phyloP scores from a whole-genome alignment of 805 yeast species.

The Sungouiella blattae region DNA sequence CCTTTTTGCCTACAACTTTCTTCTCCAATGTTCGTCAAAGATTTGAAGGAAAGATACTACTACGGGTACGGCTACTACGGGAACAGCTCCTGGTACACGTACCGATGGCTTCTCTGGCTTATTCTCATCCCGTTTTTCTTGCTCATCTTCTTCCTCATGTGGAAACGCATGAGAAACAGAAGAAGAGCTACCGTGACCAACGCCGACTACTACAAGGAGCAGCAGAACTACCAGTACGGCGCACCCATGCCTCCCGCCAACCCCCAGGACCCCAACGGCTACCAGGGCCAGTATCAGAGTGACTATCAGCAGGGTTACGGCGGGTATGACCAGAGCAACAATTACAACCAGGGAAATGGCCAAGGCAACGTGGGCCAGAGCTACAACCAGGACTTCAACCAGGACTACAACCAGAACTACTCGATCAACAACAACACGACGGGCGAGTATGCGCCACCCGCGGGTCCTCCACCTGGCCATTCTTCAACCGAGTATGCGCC shows the following conservation, averaged over 20 bases:
- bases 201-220: slow-evolving; percentile 1
- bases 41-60: neutral
- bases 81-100: neutral
- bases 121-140: slow-evolving; percentile 1
- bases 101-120: slow-evolving; percentile 3
- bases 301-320: neutral
- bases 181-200: slow-evolving; percentile 1
- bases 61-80: neutral
- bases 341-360: neutral
- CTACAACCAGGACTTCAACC: slow-evolving; percentile 1
- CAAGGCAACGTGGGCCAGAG: neutral
- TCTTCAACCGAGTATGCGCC: neutral
- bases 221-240: slow-evolving; percentile 1
- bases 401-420: neutral
- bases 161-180: slow-evolving; percentile 1
- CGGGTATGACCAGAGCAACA: neutral
- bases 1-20: too few species aligned
- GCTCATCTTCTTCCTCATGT: neutral
- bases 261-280: neutral
- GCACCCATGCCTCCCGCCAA: neutral
- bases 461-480: neutral
- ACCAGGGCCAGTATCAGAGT: slow-evolving; percentile 1
- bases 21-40: neutral
- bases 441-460: neutral
- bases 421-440: neutral